These are phyloP conservation scores for Hemileia vastatrix DNA, from an alignment of 1,284 basidiomycete species.

Conservation along the genomic window DNA sequence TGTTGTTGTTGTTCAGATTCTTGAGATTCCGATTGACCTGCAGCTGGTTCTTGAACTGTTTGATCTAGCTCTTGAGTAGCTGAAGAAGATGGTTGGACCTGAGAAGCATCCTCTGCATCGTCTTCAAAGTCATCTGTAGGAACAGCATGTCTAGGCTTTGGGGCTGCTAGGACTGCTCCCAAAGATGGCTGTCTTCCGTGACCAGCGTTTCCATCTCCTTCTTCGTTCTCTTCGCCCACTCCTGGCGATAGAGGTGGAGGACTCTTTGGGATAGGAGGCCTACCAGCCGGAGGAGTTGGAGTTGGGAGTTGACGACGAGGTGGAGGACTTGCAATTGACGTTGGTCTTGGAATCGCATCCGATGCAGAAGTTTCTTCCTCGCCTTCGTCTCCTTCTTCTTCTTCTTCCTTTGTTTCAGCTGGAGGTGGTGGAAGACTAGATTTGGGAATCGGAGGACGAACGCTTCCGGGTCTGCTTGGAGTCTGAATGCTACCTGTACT, in stretches of 20 bases:
- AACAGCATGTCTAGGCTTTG: constrained; percentile 29
- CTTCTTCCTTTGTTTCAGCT: constrained; percentile 1
- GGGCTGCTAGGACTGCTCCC: constrained; percentile 29
- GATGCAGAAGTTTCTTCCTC: neutral
- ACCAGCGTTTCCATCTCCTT: neutral
- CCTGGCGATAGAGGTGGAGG: constrained; percentile 6
- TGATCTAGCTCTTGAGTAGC: constrained; percentile 11
- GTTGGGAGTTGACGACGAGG: neutral
- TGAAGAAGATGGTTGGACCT: neutral
- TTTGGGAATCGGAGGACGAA: constrained; percentile 32
- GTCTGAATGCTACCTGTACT: constrained; percentile 21
- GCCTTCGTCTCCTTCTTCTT: too few relatives aligned
- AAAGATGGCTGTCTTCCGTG: neutral
- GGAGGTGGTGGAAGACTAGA: constrained; percentile 27
- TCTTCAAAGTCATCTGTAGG: constrained; percentile 33
- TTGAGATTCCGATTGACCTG: neutral
- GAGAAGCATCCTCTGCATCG: constrained; percentile 13
- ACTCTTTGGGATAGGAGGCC: constrained; percentile 10
- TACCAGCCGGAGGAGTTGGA: neutral
- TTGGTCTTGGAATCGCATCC: neutral
- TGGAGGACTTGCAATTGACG: neutral
- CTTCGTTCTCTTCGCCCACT: neutral
- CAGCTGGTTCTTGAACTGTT: neutral
- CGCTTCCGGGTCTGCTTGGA: constrained; percentile 31
- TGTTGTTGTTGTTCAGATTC: neutral